Percentiles rank a stretch among this genome's conserved stretches.
These are phyloP conservation scores for Lojkania enalia DNA, from an alignment of 2,329 filamentous ascomycete species.

Conservation along the genomic window DNA sequence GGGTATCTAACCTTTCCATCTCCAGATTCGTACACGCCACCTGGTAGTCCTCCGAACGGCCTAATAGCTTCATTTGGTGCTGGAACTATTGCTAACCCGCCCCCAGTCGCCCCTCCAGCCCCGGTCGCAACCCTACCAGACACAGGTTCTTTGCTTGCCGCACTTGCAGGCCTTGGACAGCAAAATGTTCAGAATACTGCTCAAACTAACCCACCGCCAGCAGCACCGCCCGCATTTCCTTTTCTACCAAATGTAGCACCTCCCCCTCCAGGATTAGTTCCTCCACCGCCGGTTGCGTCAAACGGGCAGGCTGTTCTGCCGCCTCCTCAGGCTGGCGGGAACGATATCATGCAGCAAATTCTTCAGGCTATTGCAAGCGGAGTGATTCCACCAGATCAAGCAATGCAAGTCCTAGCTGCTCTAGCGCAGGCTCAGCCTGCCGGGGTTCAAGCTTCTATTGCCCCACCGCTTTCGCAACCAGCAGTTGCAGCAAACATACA, in stretches of 20 bases:
- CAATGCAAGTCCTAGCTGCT: constrained; percentile 36
- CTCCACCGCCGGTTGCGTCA: constrained; percentile 25
- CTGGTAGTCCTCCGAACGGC: constrained; percentile 33
- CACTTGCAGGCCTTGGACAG: constrained; percentile 37
- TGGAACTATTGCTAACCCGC: constrained; percentile 34
- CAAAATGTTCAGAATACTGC: constrained; percentile 21
- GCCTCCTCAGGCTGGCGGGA: constrained; percentile 27
- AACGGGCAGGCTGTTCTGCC: constrained; percentile 25
- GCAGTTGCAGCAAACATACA: constrained; percentile 20
- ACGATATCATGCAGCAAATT: constrained; percentile 37
- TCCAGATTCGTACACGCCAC: constrained; percentile 28
- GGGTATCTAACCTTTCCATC: constrained; percentile 10
- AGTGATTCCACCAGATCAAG: constrained; percentile 40
- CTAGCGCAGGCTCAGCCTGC: constrained; percentile 26
- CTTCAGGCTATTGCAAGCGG: constrained; percentile 39
- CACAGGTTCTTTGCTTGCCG: constrained; percentile 37
- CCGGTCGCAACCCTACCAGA: constrained; percentile 29
- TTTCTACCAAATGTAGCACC: constrained; percentile 36
- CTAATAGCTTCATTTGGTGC: constrained; percentile 14
- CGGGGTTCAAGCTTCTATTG: constrained; percentile 25
- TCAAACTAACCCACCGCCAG: constrained; percentile 26
- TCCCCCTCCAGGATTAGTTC: constrained; percentile 37
- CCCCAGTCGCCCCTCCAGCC: constrained; percentile 23
- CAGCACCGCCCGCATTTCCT: constrained; percentile 29
- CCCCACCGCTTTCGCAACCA: constrained; percentile 32